A percentile compares a stretch with the other conserved stretches of the same genome.
Conservation (phyloP, 192 early-diverging fungal species). For the Dissophora globulifera region DNA sequence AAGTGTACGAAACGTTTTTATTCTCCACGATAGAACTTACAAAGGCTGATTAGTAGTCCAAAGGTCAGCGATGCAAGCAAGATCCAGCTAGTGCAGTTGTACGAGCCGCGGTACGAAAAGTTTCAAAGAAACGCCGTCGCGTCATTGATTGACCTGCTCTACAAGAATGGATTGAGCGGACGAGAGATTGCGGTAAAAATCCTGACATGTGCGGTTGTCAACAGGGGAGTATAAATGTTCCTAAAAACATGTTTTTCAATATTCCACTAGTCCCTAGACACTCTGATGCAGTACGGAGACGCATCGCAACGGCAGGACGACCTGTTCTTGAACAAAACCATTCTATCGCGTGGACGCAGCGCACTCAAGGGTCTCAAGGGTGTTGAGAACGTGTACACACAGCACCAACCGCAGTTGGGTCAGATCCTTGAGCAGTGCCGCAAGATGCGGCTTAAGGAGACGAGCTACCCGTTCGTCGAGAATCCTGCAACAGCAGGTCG, state of each 20-base stretch:
- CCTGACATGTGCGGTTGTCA: too few relatives aligned
- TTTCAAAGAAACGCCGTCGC: conserved; percentile 74
- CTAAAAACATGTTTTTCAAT: neutral
- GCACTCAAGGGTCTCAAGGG: conserved; percentile 96
- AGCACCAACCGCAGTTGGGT: conserved; percentile 88
- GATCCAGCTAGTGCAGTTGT: conserved; percentile 83
- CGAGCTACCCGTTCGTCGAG: conserved; percentile 84
- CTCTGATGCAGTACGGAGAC: conserved; percentile 82
- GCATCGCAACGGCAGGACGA: conserved; percentile 86
- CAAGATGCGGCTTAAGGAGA: conserved; percentile 84
- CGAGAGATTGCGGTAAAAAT: conserved; percentile 74
- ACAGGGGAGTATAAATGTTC: neutral
- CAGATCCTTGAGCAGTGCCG: conserved; percentile 81
- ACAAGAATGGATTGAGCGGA: conserved; percentile 75
- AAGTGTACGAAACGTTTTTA: too few relatives aligned
- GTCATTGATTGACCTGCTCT: conserved; percentile 80
- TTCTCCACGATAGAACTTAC: conserved; percentile 64
- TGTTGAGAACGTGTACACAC: conserved; percentile 98
- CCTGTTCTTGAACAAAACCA: conserved; percentile 87
- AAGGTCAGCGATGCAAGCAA: conserved; percentile 79
- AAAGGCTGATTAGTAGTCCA: conserved; percentile 73
- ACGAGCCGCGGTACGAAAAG: conserved; percentile 94
- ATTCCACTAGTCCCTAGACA: conserved; percentile 66
- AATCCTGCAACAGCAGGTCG: conserved; percentile 56
- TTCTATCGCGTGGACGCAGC: conserved; percentile 86